A percentile compares a stretch with the other conserved stretches of the same genome.
phyloP scores from a whole-genome alignment of 805 yeast genomes.

The Wickerhamomyces alni region DNA sequence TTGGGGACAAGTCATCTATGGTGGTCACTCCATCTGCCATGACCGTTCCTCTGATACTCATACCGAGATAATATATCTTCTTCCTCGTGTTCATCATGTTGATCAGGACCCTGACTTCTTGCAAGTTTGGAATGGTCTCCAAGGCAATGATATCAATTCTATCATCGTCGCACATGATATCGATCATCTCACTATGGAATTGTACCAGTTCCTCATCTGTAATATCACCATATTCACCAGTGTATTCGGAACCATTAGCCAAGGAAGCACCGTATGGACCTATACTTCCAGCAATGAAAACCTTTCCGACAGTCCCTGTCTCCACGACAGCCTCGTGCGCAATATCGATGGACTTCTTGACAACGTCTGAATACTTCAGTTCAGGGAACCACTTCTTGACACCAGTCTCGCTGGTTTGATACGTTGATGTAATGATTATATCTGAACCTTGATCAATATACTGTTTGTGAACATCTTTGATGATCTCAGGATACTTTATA shows the following conservation, averaged over 20 bases:
- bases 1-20: slow-evolving; percentile 21
- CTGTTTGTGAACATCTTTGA: slow-evolving; percentile 42
- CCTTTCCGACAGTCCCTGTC: neutral
- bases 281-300: slow-evolving; percentile 50
- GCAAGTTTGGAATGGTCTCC: slow-evolving; percentile 66
- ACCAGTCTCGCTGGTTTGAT: slow-evolving; percentile 37
- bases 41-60: slow-evolving; percentile 35
- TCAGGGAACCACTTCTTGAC: slow-evolving; percentile 29
- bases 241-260: slow-evolving; percentile 66
- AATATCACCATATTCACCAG: slow-evolving; percentile 53
- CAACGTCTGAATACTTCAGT: slow-evolving; percentile 2
- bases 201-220: slow-evolving; percentile 29
- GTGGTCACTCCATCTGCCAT: slow-evolving; percentile 42
- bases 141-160: slow-evolving; percentile 53
- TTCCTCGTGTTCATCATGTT: slow-evolving; percentile 30
- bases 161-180: slow-evolving; percentile 30
- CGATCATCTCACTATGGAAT: slow-evolving; percentile 47
- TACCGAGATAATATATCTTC: slow-evolving; percentile 38
- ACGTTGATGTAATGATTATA: slow-evolving; percentile 47
- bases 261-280: slow-evolving; percentile 77
- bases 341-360: slow-evolving; percentile 12
- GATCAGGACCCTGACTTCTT: slow-evolving; percentile 48
- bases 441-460: slow-evolving; percentile 53
- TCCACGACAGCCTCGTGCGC: slow-evolving; percentile 8
- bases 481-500: slow-evolving; percentile 33